phyloP scores from a whole-genome alignment of 2,329 filamentous ascomycete species.

The Magnaporthiopsis incrustans region DNA sequence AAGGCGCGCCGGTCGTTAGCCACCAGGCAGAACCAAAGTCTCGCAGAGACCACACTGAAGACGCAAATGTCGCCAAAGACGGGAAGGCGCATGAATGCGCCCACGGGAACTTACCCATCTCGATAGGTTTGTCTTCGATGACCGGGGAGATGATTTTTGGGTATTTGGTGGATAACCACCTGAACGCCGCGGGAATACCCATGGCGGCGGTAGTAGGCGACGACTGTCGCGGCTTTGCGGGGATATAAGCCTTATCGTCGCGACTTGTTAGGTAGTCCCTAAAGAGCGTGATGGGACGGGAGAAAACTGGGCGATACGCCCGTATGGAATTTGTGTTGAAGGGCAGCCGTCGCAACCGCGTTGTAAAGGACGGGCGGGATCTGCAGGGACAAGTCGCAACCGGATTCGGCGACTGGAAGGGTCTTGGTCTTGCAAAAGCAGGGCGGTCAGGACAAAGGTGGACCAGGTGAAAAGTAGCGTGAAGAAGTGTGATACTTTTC shows the following conservation, averaged over 20 bases:
- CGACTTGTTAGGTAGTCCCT: not conserved
- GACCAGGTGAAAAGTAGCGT: not conserved
- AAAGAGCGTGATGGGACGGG: not conserved
- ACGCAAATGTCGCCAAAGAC: not conserved
- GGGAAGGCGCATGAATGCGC: too few species aligned
- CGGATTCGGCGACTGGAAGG: constrained; percentile 2
- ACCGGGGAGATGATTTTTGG: constrained; percentile 95
- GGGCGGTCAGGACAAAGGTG: not conserved
- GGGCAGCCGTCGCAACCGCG: not conserved
- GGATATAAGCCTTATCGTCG: not conserved
- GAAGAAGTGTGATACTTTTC: not conserved
- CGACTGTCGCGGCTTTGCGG: not conserved
- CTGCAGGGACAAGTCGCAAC: not conserved
- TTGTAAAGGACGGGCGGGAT: not conserved
- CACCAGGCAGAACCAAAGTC: too few species aligned
- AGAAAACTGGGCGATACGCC: not conserved
- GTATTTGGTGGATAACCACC: constrained; percentile 95
- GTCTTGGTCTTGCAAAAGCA: not conserved
- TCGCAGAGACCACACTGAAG: not conserved
- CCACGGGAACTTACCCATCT: constrained; percentile 36
- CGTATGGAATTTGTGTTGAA: not conserved
- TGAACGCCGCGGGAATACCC: constrained; percentile 92
- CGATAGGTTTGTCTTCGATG: constrained; percentile 73
- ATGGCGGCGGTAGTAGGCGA: constrained; percentile 41
- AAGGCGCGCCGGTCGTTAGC: not conserved